These are phyloP conservation scores for Solanum hybrid DNA, from an alignment of 305 asterid species.

Conservation along the genomic window DNA sequence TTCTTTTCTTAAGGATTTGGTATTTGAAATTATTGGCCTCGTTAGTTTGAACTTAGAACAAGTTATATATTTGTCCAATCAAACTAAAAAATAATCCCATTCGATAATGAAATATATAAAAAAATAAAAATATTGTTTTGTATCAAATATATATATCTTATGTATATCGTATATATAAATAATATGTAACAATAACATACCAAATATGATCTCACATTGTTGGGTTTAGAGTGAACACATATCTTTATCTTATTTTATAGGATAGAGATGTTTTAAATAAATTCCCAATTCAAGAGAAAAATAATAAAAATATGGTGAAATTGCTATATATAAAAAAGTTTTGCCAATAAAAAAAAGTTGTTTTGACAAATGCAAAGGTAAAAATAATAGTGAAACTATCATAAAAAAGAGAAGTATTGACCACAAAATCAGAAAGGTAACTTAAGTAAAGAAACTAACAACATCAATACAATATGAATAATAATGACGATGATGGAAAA, in stretches of 20 bases:
- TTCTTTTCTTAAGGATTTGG: not conserved
- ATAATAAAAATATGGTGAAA: not conserved
- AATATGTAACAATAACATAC: not conserved
- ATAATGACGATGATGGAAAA: no score
- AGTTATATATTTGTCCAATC: not conserved
- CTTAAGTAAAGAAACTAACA: not conserved
- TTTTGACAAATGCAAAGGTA: not conserved
- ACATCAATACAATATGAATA: not conserved
- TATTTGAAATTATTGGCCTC: not conserved
- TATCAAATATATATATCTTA: no score
- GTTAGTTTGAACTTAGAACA: no score
- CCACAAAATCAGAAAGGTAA: not conserved
- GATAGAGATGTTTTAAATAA: no score
- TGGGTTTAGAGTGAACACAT: not conserved
- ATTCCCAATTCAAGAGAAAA: no score
- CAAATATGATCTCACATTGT: not conserved
- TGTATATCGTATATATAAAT: no score
- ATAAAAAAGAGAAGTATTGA: not conserved
- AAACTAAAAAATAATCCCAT: not conserved
- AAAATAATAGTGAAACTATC: not conserved
- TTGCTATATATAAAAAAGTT: no score
- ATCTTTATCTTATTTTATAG: no score
- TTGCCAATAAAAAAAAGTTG: not conserved
- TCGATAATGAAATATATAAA: not conserved
- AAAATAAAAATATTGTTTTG: no score